Evolutionary conservation across 306 rosid species (phyloP), one percentile per base, ranked within the genome.

Genomic region (Prunus mongolica): DNA sequence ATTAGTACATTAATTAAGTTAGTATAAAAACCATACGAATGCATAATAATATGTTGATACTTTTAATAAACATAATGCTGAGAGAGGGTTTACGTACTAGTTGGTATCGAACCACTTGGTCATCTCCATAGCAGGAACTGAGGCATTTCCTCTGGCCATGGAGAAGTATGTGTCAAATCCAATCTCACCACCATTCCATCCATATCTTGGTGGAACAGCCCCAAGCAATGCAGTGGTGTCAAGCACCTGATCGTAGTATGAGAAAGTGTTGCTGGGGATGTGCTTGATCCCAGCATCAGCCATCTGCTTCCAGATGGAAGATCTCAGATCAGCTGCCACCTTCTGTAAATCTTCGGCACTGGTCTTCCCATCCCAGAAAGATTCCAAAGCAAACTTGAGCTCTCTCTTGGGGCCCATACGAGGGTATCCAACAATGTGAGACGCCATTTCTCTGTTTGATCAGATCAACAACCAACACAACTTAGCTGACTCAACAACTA

Each of bases 21-120:
- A 80, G 70, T 41, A 80, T 20, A 61, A 51, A 69, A 51, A 69
- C 25, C 5, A 75, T 56, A 76, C 25, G 6, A 28, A 38, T 57
- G 44, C 44, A 38, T 6, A 1, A 11, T 6, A 79, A 50, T n/a
- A 82, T 16, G 19, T 46, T n/a, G 8, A 44, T 49, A 50, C 20
- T 9, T n/a, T 20, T 8, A 12, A 66, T 13, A 49, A 46, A 34
- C 25, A 45, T 22, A 5, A 65, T 3, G 44, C 45, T 22, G 20
- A 20, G 3, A 38, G 32, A n/a, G 4, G 1, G 44, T 27, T 76
- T 65, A 88, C 98, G 77, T 89, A 93, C 98, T 93, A 93, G 91
- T 93, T 93, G 85, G 97, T 93, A 81, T 93, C 98, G 5, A 93
- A 91, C 98, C 98, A 93, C 91, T 93, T 93, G 85, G 98, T 93